phyloP scores from a whole-genome alignment of 495 filamentous ascomycete species.

The Neurospora africana region DNA sequence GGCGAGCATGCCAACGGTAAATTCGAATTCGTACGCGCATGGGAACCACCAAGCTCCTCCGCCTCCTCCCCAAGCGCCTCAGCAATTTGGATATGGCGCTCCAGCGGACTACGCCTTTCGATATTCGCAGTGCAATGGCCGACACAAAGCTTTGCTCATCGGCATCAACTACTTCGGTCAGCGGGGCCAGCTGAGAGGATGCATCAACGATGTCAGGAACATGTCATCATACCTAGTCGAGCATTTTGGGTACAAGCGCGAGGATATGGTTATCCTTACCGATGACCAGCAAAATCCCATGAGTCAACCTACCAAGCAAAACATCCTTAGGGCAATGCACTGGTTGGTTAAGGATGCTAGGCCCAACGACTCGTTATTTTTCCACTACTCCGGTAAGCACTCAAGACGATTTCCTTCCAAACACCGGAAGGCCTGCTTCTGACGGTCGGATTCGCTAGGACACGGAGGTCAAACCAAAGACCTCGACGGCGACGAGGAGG shows the following conservation, averaged over 20 bases:
- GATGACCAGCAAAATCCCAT: conserved; percentile 96
- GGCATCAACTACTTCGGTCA: conserved; percentile 98
- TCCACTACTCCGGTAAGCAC: conserved; percentile 86
- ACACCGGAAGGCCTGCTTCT: background rate
- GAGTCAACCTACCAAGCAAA: conserved; percentile 92
- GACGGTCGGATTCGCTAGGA: conserved; percentile 38
- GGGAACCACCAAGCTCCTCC: conserved; percentile 44
- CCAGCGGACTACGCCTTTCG: conserved; percentile 72
- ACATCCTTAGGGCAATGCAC: conserved; percentile 95
- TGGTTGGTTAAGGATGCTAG: conserved; percentile 94
- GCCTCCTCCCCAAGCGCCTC: conserved; percentile 47
- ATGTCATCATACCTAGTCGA: conserved; percentile 89
- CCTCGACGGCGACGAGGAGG: conserved; percentile 85
- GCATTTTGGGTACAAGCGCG: conserved; percentile 84
- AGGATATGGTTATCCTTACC: conserved; percentile 97
- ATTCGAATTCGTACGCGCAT: conserved; percentile 43
- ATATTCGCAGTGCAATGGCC: conserved; percentile 86
- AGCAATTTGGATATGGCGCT: conserved; percentile 69
- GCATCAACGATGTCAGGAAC: conserved; percentile 97
- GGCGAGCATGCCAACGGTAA: conserved; percentile 34
- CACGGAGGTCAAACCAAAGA: conserved; percentile 97
- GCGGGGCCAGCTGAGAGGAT: conserved; percentile 81
- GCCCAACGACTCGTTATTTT: conserved; percentile 94
- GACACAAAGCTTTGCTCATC: conserved; percentile 84
- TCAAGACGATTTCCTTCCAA: background rate